Conservation (phyloP, 176 grass and related monocot genomes). For the Aegilops bicornis region DNA sequence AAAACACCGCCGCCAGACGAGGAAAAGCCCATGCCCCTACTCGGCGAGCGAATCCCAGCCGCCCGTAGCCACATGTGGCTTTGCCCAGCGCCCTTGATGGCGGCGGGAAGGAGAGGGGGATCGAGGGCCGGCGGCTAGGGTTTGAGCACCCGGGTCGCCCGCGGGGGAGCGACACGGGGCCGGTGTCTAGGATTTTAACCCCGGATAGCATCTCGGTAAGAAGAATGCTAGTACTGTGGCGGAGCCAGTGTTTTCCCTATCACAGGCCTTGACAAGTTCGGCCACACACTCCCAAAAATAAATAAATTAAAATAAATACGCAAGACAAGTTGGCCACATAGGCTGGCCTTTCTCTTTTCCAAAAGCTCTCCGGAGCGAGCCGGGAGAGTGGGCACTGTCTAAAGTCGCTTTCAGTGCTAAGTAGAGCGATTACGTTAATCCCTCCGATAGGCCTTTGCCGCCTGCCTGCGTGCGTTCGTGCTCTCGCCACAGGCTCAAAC, state of each 20-base stretch:
- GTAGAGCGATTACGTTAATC: constrained; percentile 35
- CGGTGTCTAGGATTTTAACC: too few species aligned
- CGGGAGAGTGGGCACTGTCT: background rate
- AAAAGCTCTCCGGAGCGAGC: background rate
- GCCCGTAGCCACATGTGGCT: too few species aligned
- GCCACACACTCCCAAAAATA: background rate
- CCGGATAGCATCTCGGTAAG: background rate
- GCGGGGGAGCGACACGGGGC: too few species aligned
- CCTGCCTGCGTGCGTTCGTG: constrained; percentile 33
- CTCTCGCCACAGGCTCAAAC: background rate
- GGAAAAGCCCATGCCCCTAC: too few species aligned
- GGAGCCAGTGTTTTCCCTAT: background rate
- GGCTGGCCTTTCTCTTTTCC: constrained; percentile 7
- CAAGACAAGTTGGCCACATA: constrained; percentile 15
- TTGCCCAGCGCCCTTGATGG: too few species aligned
- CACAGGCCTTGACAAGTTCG: constrained; percentile 3
- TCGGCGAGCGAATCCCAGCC: too few species aligned
- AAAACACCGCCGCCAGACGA: too few species aligned
- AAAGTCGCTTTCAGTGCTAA: background rate
- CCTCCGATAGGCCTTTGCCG: background rate
- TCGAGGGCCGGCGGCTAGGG: too few species aligned
- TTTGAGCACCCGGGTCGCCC: too few species aligned
- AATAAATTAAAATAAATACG: background rate
- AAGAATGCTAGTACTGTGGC: background rate
- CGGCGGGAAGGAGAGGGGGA: too few species aligned